These are phyloP conservation scores for Binderoboletus segoi DNA, from an alignment of 1,284 basidiomycete genomes.

Conservation along the genomic window DNA sequence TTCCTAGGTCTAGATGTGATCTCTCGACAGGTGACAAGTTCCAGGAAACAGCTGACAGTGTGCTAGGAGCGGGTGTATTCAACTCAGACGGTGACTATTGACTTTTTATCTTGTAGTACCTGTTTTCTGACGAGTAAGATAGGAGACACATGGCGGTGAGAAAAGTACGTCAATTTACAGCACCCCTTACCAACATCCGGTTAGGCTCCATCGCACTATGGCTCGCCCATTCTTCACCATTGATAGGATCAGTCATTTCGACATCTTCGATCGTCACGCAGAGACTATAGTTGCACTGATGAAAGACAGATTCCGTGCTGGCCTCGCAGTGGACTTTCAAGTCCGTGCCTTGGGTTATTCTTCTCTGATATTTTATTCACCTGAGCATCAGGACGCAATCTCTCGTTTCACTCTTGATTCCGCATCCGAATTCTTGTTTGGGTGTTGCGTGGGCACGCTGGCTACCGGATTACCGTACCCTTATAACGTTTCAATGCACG, in stretches of 20 bases:
- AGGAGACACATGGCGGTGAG: constrained; percentile 48
- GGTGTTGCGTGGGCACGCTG: constrained; percentile 37
- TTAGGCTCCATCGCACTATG: constrained; percentile 47
- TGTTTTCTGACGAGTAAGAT: background rate
- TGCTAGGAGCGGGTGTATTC: constrained; percentile 50
- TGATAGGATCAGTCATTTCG: constrained; percentile 49
- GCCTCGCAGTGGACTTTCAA: constrained; percentile 46
- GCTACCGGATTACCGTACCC: constrained; percentile 35
- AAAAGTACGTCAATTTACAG: background rate
- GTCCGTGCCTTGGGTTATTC: constrained; percentile 20
- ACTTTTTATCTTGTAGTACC: background rate
- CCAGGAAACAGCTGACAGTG: constrained; percentile 29
- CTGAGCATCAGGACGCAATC: constrained; percentile 37
- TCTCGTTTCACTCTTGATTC: constrained; percentile 49
- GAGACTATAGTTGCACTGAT: constrained; percentile 38
- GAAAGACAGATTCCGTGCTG: constrained; percentile 36
- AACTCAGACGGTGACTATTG: constrained; percentile 43
- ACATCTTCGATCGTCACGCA: constrained; percentile 48
- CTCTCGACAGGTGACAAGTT: constrained; percentile 32
- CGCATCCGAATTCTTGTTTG: constrained; percentile 46
- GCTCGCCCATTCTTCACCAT: constrained; percentile 49
- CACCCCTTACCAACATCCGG: background rate
- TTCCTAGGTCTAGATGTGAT: constrained; percentile 4
- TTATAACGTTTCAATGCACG: constrained; percentile 13
- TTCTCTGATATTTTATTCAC: background rate